Evolutionary conservation across 805 yeast species (phyloP).

Genomic region (Yarrowia phangngaensis): DNA sequence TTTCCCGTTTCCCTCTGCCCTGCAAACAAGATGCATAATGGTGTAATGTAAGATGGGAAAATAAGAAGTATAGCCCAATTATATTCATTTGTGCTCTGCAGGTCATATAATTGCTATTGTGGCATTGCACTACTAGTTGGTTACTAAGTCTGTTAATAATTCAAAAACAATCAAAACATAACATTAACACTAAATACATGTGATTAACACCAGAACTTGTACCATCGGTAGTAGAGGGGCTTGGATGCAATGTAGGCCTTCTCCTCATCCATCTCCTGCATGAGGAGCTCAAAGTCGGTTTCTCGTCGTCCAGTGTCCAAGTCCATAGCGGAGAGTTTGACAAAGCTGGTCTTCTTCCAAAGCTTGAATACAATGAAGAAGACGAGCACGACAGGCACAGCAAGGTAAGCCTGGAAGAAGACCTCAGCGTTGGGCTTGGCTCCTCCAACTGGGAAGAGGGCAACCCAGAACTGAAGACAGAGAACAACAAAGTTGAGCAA

Average conservation of each 20-base stretch:
- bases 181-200: constrained; percentile 7
- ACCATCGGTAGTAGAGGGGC: constrained; percentile 50
- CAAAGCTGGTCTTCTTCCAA: constrained; percentile 44
- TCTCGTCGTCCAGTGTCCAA: constrained; percentile 63
- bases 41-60: too few species aligned
- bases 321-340: constrained; percentile 51
- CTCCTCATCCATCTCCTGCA: constrained; percentile 58
- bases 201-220: constrained; percentile 54
- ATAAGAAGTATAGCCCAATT: too few species aligned
- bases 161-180: constrained; percentile 18
- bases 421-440: constrained; percentile 41
- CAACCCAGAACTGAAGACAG: constrained; percentile 73
- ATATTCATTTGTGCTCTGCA: too few species aligned
- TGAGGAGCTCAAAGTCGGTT: constrained; percentile 52
- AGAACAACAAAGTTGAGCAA: constrained; percentile 55
- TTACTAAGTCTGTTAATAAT: neutral
- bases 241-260: constrained; percentile 47
- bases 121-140: too few species aligned
- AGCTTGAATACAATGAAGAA: constrained; percentile 53
- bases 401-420: constrained; percentile 56
- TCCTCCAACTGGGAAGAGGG: constrained; percentile 66
- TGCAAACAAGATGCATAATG: too few species aligned
- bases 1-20: too few species aligned
- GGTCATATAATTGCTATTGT: too few species aligned
- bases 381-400: constrained; percentile 44